phyloP scores from a whole-genome alignment of 306 rosid genomes.

The Albizia julibrissin region DNA sequence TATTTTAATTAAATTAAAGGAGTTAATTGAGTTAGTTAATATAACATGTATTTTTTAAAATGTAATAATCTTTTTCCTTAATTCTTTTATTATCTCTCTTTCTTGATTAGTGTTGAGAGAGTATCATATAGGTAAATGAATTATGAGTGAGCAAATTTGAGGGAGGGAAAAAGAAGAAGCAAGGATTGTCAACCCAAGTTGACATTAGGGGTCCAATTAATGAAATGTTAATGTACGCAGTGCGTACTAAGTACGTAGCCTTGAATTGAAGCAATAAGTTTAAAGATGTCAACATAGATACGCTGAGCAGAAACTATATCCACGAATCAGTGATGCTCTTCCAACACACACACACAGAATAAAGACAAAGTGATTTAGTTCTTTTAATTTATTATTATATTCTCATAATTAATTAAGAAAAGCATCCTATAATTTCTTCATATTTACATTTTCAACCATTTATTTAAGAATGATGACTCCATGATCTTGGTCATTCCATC shows the following conservation, averaged over 20 bases:
- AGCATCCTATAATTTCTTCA: background rate
- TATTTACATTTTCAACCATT: background rate
- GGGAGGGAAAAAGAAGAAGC: background rate
- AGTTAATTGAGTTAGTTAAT: too few relatives aligned
- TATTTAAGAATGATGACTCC: background rate
- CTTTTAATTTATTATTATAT: background rate
- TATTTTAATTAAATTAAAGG: too few relatives aligned
- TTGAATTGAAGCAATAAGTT: background rate
- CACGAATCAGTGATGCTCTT: background rate
- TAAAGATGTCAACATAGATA: background rate
- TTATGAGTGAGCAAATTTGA: too few relatives aligned
- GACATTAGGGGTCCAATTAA: background rate
- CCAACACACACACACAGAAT: background rate
- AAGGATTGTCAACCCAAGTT: background rate
- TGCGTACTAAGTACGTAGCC: background rate
- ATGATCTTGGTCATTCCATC: background rate
- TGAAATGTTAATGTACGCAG: background rate
- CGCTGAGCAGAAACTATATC: background rate
- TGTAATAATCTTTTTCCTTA: too few relatives aligned
- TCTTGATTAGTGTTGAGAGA: too few relatives aligned
- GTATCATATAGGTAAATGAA: too few relatives aligned
- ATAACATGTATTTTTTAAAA: too few relatives aligned
- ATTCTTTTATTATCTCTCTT: too few relatives aligned
- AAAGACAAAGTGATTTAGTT: background rate
- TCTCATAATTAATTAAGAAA: background rate